These are phyloP conservation scores for Cladorrhinum sp. DNA, from an alignment of 2,329 filamentous ascomycete genomes.

Conservation along the genomic window DNA sequence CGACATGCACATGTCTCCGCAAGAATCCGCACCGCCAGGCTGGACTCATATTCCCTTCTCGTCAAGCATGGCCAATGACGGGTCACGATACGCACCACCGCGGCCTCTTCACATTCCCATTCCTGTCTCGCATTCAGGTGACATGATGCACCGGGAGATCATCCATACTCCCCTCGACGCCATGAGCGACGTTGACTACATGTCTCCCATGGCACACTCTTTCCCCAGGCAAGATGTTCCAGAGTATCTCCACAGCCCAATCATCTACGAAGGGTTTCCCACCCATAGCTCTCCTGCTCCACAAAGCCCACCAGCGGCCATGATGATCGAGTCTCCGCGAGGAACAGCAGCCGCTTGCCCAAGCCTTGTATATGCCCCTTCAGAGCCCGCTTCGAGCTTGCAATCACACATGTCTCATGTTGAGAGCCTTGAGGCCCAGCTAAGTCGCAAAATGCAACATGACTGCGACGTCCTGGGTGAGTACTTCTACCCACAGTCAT, in stretches of 20 bases:
- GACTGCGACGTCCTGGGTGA: conserved; percentile 57
- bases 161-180: conserved; percentile 57
- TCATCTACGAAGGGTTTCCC: conserved; percentile 55
- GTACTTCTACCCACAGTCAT: conserved; percentile 37
- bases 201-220: conserved; percentile 54
- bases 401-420: conserved; percentile 49
- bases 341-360: conserved; percentile 56
- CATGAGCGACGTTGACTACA: conserved; percentile 60
- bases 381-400: conserved; percentile 59
- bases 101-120: conserved; percentile 34
- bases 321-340: conserved; percentile 55
- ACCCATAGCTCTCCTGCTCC: conserved; percentile 52
- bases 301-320: conserved; percentile 53
- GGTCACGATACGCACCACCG: conserved; percentile 44
- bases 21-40: conserved; percentile 40
- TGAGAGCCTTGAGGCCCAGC: conserved; percentile 55
- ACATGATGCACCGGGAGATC: conserved; percentile 48
- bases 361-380: conserved; percentile 59
- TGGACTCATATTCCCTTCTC: conserved; percentile 51
- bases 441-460: conserved; percentile 51
- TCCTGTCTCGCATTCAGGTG: conserved; percentile 39
- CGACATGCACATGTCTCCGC: conserved; percentile 52
- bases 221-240: conserved; percentile 52
- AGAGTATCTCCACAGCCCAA: conserved; percentile 47
- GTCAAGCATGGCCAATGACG: conserved; percentile 40